Conservation (phyloP, 805 yeast genomes). For the Zygosaccharomyces bisporus region DNA sequence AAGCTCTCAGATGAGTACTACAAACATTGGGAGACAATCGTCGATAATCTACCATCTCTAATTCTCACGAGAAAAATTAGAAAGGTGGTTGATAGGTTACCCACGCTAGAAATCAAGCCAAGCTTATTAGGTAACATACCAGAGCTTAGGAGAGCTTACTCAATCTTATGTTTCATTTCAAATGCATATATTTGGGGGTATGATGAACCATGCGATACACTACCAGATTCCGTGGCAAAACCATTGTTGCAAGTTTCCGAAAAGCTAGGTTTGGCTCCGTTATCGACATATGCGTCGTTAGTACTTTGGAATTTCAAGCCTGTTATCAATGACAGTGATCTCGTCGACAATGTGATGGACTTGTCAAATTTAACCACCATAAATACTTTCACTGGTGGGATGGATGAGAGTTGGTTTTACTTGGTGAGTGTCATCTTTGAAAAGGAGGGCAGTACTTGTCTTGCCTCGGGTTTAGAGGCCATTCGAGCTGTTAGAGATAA, state of each 20-base stretch:
- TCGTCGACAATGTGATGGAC: conserved; percentile 41
- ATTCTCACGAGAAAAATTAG: conserved; percentile 64
- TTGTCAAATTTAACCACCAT: conserved; percentile 72
- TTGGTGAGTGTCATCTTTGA: conserved; percentile 85
- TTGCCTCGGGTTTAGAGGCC: conserved; percentile 65
- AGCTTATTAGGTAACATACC: conserved; percentile 39
- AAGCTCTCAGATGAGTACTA: conserved; percentile 59
- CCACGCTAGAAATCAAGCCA: conserved; percentile 48
- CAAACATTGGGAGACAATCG: conserved; percentile 74
- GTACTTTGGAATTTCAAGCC: conserved; percentile 84
- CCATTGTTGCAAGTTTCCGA: conserved; percentile 64
- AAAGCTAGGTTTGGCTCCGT: conserved; percentile 70
- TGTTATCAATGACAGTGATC: conserved; percentile 40
- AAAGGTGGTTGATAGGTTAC: conserved; percentile 58
- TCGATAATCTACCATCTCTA: conserved; percentile 64
- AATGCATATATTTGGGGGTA: conserved; percentile 92
- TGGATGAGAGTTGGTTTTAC: conserved; percentile 93
- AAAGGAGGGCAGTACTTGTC: conserved; percentile 68
- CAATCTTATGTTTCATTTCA: conserved; percentile 70
- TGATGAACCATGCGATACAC: conserved; percentile 51
- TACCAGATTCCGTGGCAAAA: conserved; percentile 65
- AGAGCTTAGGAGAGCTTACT: conserved; percentile 76
- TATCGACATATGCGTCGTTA: conserved; percentile 83
- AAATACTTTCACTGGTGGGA: conserved; percentile 82
- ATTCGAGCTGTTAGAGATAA: conserved; percentile 51